Evolutionary conservation across 306 rosid genomes (phyloP), one percentile per base, ranked within the genome.

Genomic region (Hippophae tibetana): DNA sequence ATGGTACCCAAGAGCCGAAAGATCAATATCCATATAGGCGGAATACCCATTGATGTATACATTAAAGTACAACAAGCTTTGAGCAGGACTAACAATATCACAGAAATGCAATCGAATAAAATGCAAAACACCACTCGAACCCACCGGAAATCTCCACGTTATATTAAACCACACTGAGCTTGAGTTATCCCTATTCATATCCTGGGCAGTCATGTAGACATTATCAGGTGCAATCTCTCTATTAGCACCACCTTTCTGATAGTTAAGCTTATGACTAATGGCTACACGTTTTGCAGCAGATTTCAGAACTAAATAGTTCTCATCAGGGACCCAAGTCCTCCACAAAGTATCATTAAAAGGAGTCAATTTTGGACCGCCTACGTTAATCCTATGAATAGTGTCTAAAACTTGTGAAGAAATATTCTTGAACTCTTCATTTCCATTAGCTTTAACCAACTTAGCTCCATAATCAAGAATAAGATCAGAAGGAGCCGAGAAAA

Each of bases 291-390:
- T 84, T 5, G 99, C 94, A 3, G 94, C 84, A 10, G 72, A 77
- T 78, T 84, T 76, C 18, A 93, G 65, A 5, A 69, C 84, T 54
- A 93, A 74, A 70, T 67, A 93, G 53, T 75, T 81, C 52, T 78
- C 87, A 72, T 93, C 99, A 69, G 97, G 99, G 51, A 76, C 61
- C 99, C 99, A 93, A 62, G 84, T 81, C 75, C 99, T 86, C 99
- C 97, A 88, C 64, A 88, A 73, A 58, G 89, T 93, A 57, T 93
- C 99, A 68, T 93, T 93, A 40, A 86, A 84, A 61, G 99, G 97
- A 13, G 95, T 93, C 71, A 93, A 51, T 57, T 70, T 72, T 13
- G 66, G 47, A 41, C 97, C 97, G 64, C 97, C 97, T 63, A 89
- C 93, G 67, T 89, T 89, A 61, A 89, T 71, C 79, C 97, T 84